Evolutionary conservation across 345 rosid species (phyloP).

Genomic region (Capsella bursapastoris): DNA sequence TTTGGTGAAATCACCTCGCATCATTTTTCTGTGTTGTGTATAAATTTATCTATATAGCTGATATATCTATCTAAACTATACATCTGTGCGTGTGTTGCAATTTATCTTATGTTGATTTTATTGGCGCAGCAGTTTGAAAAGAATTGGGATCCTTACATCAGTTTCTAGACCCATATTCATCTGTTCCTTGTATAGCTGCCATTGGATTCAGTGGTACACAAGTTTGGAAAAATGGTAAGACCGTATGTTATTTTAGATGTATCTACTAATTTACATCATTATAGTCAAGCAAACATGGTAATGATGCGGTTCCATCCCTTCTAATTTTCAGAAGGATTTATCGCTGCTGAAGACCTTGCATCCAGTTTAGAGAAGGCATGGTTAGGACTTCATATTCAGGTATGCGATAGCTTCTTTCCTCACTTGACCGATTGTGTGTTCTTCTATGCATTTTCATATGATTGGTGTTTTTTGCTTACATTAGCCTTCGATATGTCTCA

Average conservation of each 20-base stretch:
- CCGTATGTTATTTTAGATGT: background rate
- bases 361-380: slow-evolving; percentile 80
- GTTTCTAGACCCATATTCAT: slow-evolving; percentile 68
- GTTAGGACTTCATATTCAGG: slow-evolving; percentile 88
- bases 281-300: background rate
- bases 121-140: slow-evolving; percentile 1
- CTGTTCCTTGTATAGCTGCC: slow-evolving; percentile 78
- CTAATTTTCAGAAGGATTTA: slow-evolving; percentile 62
- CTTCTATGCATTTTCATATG: background rate
- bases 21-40: no score
- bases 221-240: slow-evolving; percentile 78
- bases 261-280: background rate
- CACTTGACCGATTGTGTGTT: slow-evolving; percentile 5
- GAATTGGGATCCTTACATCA: slow-evolving; percentile 63
- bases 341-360: slow-evolving; percentile 71
- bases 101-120: background rate
- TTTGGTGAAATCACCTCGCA: no score
- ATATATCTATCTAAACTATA: no score
- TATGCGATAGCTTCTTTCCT: slow-evolving; percentile 35
- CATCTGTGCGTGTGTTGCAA: background rate
- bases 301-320: slow-evolving; percentile 20
- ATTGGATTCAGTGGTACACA: slow-evolving; percentile 83
- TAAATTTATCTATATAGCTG: background rate
- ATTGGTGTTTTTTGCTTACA: background rate
- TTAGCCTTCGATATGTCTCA: slow-evolving; percentile 4